A percentile compares a stretch with the other conserved stretches of the same genome.
These are phyloP conservation scores for Piper betle DNA, from an alignment of 164 flowering plant genomes.

Conservation along the genomic window DNA sequence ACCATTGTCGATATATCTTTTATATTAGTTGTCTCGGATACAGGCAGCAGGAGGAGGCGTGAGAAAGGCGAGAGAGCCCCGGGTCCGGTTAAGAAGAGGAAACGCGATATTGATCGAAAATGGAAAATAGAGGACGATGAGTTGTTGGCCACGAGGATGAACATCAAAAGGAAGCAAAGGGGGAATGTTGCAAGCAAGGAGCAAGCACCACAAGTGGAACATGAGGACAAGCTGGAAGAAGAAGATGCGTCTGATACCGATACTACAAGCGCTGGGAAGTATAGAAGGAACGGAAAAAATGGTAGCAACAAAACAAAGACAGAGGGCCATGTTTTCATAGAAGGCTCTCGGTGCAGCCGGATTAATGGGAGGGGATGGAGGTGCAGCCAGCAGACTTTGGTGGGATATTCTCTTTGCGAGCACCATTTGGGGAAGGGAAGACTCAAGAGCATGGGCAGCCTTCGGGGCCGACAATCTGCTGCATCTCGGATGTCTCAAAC, in stretches of 20 bases:
- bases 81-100: slow-evolving; percentile 48
- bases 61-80: slow-evolving; percentile 26
- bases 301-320: neutral
- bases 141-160: neutral
- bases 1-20: neutral
- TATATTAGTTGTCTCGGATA: neutral
- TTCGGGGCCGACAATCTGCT: slow-evolving; percentile 15
- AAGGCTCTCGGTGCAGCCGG: slow-evolving; percentile 83
- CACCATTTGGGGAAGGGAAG: too few relatives aligned
- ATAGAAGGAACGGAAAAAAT: neutral
- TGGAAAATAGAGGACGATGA: slow-evolving; percentile 5
- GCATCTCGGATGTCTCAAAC: neutral
- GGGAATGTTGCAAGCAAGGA: neutral
- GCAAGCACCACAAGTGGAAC: neutral
- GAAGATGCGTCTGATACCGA: neutral
- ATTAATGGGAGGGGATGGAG: slow-evolving; percentile 90
- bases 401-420: slow-evolving; percentile 81
- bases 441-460: slow-evolving; percentile 51
- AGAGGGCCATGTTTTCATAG: slow-evolving; percentile 32
- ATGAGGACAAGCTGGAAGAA: slow-evolving; percentile 1
- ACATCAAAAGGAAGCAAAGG: slow-evolving; percentile 2
- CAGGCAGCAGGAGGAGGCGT: slow-evolving; percentile 21
- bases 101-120: too few relatives aligned
- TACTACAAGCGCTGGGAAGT: slow-evolving; percentile 8
- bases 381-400: slow-evolving; percentile 72